These are phyloP conservation scores for Castanopsis chinensis DNA, from an alignment of 306 rosid genomes.

Conservation along the genomic window DNA sequence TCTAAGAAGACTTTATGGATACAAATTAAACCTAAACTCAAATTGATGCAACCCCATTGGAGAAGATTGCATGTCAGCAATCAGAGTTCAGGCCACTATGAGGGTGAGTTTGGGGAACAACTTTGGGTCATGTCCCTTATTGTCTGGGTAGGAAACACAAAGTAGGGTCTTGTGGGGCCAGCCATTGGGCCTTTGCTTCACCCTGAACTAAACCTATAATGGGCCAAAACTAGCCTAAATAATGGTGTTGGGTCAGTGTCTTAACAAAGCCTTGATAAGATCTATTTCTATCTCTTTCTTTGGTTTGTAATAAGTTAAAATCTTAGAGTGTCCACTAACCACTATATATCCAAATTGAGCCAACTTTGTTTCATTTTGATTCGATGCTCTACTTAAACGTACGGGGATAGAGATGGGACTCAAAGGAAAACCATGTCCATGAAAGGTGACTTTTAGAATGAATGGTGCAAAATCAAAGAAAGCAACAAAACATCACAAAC, in stretches of 20 bases:
- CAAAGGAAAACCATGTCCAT: slow-evolving; percentile 55
- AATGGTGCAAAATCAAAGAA: slow-evolving; percentile 64
- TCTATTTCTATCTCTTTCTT: slow-evolving; percentile 15
- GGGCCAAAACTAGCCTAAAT: slow-evolving; percentile 28
- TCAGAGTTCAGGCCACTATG: slow-evolving; percentile 22
- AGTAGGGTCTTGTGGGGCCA: slow-evolving; percentile 34
- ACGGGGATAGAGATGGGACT: slow-evolving; percentile 51
- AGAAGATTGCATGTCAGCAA: slow-evolving; percentile 38
- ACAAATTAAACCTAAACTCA: background rate
- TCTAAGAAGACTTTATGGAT: slow-evolving; percentile 1
- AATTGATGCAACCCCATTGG: slow-evolving; percentile 20
- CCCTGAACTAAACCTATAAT: slow-evolving; percentile 10
- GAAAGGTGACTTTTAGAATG: slow-evolving; percentile 53
- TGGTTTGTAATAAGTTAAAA: slow-evolving; percentile 18
- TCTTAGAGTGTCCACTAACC: slow-evolving; percentile 22
- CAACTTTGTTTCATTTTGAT: background rate
- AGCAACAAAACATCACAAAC: slow-evolving; percentile 47
- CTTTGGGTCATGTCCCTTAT: slow-evolving; percentile 29
- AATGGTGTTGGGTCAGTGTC: slow-evolving; percentile 21
- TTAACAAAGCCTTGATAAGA: slow-evolving; percentile 32
- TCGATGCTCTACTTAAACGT: slow-evolving; percentile 7
- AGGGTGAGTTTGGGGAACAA: slow-evolving; percentile 21
- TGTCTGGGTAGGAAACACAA: slow-evolving; percentile 36
- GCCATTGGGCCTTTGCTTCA: slow-evolving; percentile 20
- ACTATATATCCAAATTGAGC: slow-evolving; percentile 21